Evolutionary conservation across 1,139 yeast genomes (phyloP), one percentile per base, ranked within the genome.

Genomic region (Hyphopichia burtonii): DNA sequence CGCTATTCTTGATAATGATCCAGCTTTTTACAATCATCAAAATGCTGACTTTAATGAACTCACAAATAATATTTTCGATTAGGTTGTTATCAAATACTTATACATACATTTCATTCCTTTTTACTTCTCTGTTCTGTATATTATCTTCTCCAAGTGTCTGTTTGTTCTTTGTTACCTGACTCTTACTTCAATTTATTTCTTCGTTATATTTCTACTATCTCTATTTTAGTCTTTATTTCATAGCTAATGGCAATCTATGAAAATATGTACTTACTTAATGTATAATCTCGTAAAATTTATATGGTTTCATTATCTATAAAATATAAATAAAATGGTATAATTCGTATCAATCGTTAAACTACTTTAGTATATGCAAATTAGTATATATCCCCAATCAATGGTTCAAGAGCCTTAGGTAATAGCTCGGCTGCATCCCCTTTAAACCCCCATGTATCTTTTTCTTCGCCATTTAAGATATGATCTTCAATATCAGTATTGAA

Each of bases 401-500:
- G 90, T 52, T 72, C 79, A 41, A 88, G 64, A 3, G 90, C 90
- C 31, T 61, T 44, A 0, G 95, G 95, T 25, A 89, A 65, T 59
- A 78, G 64, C 43, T 77, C 76, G 0, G 93, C 85, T 0, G 95
- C 94, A 57, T 88, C 95, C 1, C 96, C 96, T 44, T 73, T 64
- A 55, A 87, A 87, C 25, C 83, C 85, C 93, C 94, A 87, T 49
- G 59, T 64, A 20, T 70, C 74, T 8, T 63, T 63, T 15, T 66
- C 72, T 36, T 68, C 63, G 0, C 77, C 74, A 0, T 63, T 55
- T 34, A 71, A 51, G 5, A 74, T 68, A 15, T 65, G 66, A 25
- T 61, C 65, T 27, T 77, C 84, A 19, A 74, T 71, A 43, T 82
- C 89, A 1, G 85, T 83, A 56, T 89, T 88, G 64, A 89, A 89